phyloP scores from a whole-genome alignment of 306 rosid species.

The Leucaena leucocephala region DNA sequence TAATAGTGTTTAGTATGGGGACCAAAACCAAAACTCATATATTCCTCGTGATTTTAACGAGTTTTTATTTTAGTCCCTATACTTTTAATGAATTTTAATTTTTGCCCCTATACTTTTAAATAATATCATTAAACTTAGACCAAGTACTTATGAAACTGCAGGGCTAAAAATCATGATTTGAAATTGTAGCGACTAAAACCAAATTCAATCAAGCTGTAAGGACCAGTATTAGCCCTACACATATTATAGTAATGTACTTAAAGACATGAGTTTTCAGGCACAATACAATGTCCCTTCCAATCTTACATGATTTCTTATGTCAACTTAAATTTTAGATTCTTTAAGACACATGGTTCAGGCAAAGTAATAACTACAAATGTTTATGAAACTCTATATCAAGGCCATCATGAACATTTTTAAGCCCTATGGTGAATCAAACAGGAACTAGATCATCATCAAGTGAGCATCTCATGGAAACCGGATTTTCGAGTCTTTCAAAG shows the following conservation, averaged over 20 bases:
- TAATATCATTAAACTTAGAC: too few relatives aligned
- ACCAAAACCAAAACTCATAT: too few relatives aligned
- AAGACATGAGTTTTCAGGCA: background rate
- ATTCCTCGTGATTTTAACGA: too few relatives aligned
- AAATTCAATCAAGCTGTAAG: too few relatives aligned
- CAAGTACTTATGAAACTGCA: too few relatives aligned
- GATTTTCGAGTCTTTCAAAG: conserved; percentile 32
- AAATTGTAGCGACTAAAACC: too few relatives aligned
- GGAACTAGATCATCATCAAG: conserved; percentile 48
- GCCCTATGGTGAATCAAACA: conserved; percentile 30
- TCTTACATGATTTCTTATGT: background rate
- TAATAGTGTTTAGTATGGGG: too few relatives aligned
- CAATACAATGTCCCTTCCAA: background rate
- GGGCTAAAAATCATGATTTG: too few relatives aligned
- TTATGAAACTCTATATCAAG: background rate
- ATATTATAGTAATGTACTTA: background rate
- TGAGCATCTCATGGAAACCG: conserved; percentile 27
- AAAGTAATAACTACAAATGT: background rate
- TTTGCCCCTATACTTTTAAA: too few relatives aligned
- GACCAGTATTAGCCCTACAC: too few relatives aligned
- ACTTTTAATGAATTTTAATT: too few relatives aligned
- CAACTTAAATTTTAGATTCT: background rate
- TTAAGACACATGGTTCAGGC: background rate
- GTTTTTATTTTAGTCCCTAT: too few relatives aligned
- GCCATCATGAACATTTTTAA: background rate